Evolutionary conservation across 768 basidiomycete genomes (phyloP).

Genomic region (Mycena indigotica): DNA sequence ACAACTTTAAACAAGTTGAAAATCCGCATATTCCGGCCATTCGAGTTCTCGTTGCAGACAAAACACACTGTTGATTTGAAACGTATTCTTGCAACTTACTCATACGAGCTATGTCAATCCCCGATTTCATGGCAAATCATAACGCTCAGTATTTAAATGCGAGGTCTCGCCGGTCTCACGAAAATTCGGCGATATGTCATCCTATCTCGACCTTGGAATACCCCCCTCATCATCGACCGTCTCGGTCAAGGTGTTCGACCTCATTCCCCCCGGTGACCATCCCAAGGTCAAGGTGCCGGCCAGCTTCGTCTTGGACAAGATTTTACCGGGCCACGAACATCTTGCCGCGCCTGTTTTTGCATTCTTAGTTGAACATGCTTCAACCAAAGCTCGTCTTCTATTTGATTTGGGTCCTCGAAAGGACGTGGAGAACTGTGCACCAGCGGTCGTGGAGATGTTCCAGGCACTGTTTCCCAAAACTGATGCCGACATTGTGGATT

Average conservation of each 20-base stretch:
- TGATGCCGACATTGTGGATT: conserved; percentile 4
- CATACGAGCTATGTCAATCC: no score
- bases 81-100: no score
- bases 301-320: neutral
- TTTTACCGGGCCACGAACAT: neutral
- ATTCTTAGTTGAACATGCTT: neutral
- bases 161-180: no score
- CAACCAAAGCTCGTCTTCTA: neutral
- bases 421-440: neutral
- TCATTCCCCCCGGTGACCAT: neutral
- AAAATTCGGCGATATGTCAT: no score
- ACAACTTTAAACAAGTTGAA: no score
- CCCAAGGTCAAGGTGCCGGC: neutral
- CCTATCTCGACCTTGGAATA: neutral
- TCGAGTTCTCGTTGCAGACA: no score
- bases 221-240: neutral
- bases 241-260: neutral
- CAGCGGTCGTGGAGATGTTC: neutral
- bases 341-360: neutral
- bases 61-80: no score
- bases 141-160: no score
- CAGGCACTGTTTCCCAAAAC: neutral
- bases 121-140: no score
- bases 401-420: neutral
- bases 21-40: no score